These are phyloP conservation scores for Globisporangium solare DNA, from an alignment of 352 stramenopile genomes.

Conservation along the genomic window DNA sequence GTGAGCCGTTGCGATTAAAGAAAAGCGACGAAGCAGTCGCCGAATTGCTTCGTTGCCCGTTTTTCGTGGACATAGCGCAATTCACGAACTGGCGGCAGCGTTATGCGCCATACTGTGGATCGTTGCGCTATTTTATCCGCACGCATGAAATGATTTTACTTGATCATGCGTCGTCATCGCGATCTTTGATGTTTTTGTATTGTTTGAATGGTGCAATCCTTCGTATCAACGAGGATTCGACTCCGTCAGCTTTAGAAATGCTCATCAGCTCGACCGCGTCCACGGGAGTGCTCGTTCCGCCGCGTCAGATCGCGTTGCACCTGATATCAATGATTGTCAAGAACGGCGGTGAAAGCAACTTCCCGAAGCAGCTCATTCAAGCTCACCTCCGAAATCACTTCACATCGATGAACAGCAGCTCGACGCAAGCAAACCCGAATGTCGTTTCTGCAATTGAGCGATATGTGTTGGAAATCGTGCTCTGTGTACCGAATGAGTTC, in stretches of 20 bases:
- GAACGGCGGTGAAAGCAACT: constrained; percentile 41
- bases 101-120: constrained; percentile 55
- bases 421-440: constrained; percentile 1
- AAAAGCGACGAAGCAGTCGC: constrained; percentile 40
- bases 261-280: background rate
- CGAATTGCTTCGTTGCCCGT: constrained; percentile 49
- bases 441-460: constrained; percentile 5
- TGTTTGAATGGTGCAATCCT: constrained; percentile 58
- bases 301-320: constrained; percentile 35
- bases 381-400: constrained; percentile 51
- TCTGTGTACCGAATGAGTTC: constrained; percentile 51
- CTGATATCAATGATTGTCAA: constrained; percentile 67
- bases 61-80: constrained; percentile 52
- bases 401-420: background rate
- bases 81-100: constrained; percentile 53
- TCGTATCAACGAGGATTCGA: constrained; percentile 53
- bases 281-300: background rate
- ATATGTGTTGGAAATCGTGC: constrained; percentile 53
- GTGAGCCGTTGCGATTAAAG: constrained; percentile 37
- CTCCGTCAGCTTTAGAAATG: constrained; percentile 43
- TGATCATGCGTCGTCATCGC: constrained; percentile 59
- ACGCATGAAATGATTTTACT: constrained; percentile 78
- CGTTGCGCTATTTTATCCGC: constrained; percentile 61
- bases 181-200: constrained; percentile 47
- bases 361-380: constrained; percentile 63